Base-by-base conservation (phyloP, 2,329 filamentous ascomycete genomes). In the Dactylellina sp. region DNA sequence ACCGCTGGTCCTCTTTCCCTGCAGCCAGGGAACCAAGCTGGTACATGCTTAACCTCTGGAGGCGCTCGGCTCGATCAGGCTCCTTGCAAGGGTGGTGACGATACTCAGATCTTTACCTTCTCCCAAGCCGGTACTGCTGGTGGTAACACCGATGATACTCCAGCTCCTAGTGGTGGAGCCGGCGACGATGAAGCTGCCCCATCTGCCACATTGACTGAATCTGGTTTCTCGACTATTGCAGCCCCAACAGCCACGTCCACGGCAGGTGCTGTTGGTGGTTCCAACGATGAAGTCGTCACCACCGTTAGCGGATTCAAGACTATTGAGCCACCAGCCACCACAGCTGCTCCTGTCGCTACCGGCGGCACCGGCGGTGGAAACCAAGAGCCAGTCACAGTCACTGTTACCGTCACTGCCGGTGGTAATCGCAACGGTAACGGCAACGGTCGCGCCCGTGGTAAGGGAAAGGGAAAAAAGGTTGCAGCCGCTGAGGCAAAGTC, bases 41-140 rank as follows among this genome's bases (percentile, higher is more conserved):
- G 82, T 7, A 82, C 82, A n/a, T 87, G 85, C 75, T 78, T 87
- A 16, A 81, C 82, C 0, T 83, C 83, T 18, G 82, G 82, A 35
- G 82, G 81, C 35, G 80, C 83, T 24, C 78, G 81, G 0, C 71
- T 87, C 2, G 83, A 83, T 61, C 79, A 85, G 66, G 82, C 82
- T 0, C 77, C 78, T 47, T 87, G 85, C 75, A 78, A 80, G 32
- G 77, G 80, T 11, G 80, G 78, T 1, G 81, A 84, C 71, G 75
- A 79, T 1, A 79, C 79, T 14, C 85, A 87, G 77, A 76, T 79
- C 0, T 87, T 87, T 71, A 76, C 76, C 2, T 79, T 80, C 12
- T 14, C 12, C 25, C 76, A 66, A n/a, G 72, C 32, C 18, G 57
- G 59, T 25, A 46, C 57, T 1, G 61, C 22, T 49, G 68, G 46